phyloP scores from a whole-genome alignment of 225 moss, liverwort and hornwort genomes.

The Bryum argenteum region DNA sequence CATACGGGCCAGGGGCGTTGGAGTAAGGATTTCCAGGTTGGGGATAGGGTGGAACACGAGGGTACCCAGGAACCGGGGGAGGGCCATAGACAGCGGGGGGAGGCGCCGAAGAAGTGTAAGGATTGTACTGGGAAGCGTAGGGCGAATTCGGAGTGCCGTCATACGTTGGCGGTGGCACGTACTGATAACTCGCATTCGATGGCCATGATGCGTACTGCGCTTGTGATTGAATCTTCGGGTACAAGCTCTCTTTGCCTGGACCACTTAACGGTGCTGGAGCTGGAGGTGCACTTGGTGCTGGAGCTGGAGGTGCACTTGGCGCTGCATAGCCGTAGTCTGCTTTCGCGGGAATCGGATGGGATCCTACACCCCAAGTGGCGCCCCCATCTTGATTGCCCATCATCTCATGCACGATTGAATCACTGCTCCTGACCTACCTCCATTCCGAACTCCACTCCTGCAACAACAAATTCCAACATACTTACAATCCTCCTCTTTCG shows the following conservation, averaged over 20 bases:
- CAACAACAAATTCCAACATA: neutral
- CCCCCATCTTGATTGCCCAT: conserved; percentile 53
- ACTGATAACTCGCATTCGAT: conserved; percentile 23
- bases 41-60: conserved; percentile 23
- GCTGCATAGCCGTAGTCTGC: conserved; percentile 4
- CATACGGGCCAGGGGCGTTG: conserved; percentile 26
- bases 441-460: conserved; percentile 24
- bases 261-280: conserved; percentile 4
- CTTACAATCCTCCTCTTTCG: neutral
- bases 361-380: conserved; percentile 38
- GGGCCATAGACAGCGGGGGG: conserved; percentile 20
- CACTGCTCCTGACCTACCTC: neutral
- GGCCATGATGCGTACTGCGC: conserved; percentile 31
- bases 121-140: conserved; percentile 28
- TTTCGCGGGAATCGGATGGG: conserved; percentile 30
- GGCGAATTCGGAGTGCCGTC: conserved; percentile 26
- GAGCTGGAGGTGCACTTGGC: conserved; percentile 30
- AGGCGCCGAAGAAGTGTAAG: conserved; percentile 29
- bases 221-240: conserved; percentile 41
- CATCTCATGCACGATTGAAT: conserved; percentile 7
- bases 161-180: conserved; percentile 27
- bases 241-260: conserved; percentile 36
- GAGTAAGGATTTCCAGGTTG: conserved; percentile 29
- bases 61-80: conserved; percentile 9
- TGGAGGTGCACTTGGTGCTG: conserved; percentile 33